These are phyloP conservation scores for Quaeritorhiza haematococci DNA, from an alignment of 371 early-diverging fungal species.

Conservation along the genomic window DNA sequence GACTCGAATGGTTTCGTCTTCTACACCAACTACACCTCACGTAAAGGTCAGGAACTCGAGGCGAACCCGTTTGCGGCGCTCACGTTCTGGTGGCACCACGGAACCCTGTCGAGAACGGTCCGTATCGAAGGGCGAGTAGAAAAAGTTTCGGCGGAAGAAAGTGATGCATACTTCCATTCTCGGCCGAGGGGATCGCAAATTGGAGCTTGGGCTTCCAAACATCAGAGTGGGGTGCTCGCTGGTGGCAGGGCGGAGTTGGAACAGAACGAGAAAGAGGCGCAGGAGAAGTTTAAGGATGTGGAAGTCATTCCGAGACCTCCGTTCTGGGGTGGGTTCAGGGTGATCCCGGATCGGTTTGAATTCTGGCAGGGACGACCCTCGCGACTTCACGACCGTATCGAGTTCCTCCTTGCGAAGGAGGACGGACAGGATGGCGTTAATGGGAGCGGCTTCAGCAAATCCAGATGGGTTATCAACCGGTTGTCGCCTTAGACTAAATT, in stretches of 20 bases:
- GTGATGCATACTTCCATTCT: conserved; percentile 38
- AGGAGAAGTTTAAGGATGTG: conserved; percentile 16
- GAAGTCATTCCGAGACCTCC: conserved; percentile 31
- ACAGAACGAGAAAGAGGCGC: conserved; percentile 6
- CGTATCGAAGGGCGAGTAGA: conserved; percentile 39
- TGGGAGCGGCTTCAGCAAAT: too few relatives aligned
- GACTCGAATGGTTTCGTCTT: conserved; percentile 40
- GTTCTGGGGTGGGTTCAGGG: conserved; percentile 44
- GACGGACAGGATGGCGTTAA: too few relatives aligned
- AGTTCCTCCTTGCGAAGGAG: conserved; percentile 12
- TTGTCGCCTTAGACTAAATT: too few relatives aligned
- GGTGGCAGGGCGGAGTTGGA: conserved; percentile 26
- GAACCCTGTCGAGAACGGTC: too few relatives aligned
- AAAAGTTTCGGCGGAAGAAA: conserved; percentile 19
- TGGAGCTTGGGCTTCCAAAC: conserved; percentile 39
- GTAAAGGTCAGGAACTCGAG: conserved; percentile 34
- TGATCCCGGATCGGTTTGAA: conserved; percentile 37
- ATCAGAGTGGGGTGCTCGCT: conserved; percentile 23
- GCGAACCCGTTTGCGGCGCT: conserved; percentile 34
- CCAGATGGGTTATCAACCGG: too few relatives aligned
- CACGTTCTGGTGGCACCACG: conserved; percentile 38
- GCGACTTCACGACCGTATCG: conserved; percentile 38
- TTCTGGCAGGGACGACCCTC: conserved; percentile 46
- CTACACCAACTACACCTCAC: conserved; percentile 45
- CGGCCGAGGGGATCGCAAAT: conserved; percentile 35